Percentiles rank a stretch among this genome's conserved stretches.
phyloP scores from a whole-genome alignment of 768 basidiomycete genomes.

The Galerina sulciceps region DNA sequence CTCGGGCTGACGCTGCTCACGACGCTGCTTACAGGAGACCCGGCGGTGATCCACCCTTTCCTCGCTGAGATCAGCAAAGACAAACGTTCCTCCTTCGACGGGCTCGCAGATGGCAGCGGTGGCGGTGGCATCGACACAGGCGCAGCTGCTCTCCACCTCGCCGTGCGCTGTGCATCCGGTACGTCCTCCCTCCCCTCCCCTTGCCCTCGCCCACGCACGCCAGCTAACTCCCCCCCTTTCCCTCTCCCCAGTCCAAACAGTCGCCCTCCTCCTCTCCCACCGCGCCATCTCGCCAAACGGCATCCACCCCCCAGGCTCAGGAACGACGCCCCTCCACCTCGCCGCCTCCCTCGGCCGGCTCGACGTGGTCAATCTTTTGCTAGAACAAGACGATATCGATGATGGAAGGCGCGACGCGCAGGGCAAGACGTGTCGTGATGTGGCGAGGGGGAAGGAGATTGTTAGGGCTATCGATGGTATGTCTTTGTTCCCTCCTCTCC shows the following conservation, averaged over 20 bases:
- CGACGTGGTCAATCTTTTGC: constrained; percentile 74
- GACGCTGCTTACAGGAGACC: constrained; percentile 65
- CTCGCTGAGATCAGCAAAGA: constrained; percentile 77
- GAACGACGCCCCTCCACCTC: constrained; percentile 74
- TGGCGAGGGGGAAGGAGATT: constrained; percentile 72
- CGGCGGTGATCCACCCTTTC: constrained; percentile 79
- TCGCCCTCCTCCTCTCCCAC: constrained; percentile 69
- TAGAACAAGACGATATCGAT: constrained; percentile 81
- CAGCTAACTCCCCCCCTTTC: no score
- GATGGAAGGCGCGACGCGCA: constrained; percentile 73
- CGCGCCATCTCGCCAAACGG: constrained; percentile 82
- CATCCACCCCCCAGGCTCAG: constrained; percentile 71
- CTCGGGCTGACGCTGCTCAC: neutral
- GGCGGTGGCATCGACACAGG: constrained; percentile 56
- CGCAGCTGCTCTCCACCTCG: constrained; percentile 79
- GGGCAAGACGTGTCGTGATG: constrained; percentile 72
- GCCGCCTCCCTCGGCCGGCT: constrained; percentile 70
- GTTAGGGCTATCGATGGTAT: constrained; percentile 71
- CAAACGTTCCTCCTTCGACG: constrained; percentile 51
- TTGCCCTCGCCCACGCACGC: neutral
- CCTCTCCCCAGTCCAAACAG: constrained; percentile 58
- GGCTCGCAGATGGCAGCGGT: neutral
- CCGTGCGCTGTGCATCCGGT: constrained; percentile 82
- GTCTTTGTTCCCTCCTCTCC: constrained; percentile 15
- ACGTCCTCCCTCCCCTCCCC: constrained; percentile 23